phyloP scores from a whole-genome alignment of 164 flowering plant genomes.

The Aristolochia californica region DNA sequence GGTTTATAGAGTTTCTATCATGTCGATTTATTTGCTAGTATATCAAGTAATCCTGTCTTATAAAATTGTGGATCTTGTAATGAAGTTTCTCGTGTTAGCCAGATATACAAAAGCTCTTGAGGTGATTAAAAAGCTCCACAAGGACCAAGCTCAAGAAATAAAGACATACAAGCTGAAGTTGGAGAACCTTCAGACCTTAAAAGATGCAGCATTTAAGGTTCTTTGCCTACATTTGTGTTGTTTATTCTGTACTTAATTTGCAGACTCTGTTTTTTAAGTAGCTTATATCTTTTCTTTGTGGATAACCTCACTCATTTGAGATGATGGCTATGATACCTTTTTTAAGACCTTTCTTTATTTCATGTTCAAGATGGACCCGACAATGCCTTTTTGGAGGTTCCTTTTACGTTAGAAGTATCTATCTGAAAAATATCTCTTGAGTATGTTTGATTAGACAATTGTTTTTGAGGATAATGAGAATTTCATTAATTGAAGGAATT shows the following conservation, averaged over 20 bases:
- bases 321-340: too few species aligned
- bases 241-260: neutral
- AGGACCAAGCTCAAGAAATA: constrained; percentile 94
- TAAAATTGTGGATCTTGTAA: neutral
- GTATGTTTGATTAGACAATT: too few species aligned
- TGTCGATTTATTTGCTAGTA: neutral
- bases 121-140: constrained; percentile 96
- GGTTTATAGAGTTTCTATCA: neutral
- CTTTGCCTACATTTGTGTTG: neutral
- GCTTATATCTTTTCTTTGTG: too few species aligned
- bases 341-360: too few species aligned
- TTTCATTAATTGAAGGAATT: too few species aligned
- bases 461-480: too few species aligned
- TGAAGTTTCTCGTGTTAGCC: constrained; percentile 3
- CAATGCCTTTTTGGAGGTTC: too few species aligned
- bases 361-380: too few species aligned
- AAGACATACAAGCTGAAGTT: constrained; percentile 82
- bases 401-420: too few species aligned
- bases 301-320: too few species aligned
- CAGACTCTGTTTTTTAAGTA: too few species aligned
- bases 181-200: constrained; percentile 83
- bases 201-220: constrained; percentile 94
- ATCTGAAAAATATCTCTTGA: too few species aligned
- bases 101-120: constrained; percentile 98
- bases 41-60: neutral